Conservation (phyloP, 495 filamentous ascomycete species). For the Apiosordaria backusii region DNA sequence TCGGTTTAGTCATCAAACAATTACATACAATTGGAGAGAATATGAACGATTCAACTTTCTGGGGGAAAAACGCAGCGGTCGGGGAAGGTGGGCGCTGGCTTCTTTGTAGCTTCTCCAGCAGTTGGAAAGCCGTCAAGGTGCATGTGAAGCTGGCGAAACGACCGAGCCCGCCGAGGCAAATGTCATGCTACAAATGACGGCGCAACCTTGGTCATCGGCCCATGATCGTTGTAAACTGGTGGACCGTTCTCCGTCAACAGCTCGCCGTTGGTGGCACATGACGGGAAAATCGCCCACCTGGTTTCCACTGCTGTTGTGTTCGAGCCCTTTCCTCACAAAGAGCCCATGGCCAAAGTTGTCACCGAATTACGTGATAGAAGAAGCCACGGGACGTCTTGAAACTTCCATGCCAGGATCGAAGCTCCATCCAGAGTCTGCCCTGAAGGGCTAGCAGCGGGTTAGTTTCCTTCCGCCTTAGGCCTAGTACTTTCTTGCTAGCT, state of each 20-base stretch:
- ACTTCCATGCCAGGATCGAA: not conserved
- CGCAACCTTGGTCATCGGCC: conserved; percentile 2
- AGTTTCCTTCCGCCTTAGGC: not conserved
- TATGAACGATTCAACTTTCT: not conserved
- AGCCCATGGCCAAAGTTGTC: not conserved
- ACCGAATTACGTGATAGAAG: not conserved
- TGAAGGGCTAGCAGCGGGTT: not conserved
- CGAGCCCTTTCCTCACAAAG: not conserved
- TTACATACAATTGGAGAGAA: not conserved
- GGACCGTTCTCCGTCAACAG: conserved; percentile 3
- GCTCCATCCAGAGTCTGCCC: not conserved
- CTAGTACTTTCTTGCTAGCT: not conserved
- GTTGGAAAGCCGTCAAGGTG: conserved; percentile 3
- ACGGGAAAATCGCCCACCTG: not conserved
- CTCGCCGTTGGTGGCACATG: not conserved
- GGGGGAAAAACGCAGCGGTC: not conserved
- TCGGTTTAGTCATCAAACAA: too few relatives aligned
- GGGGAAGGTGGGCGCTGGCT: not conserved
- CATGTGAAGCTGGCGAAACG: conserved; percentile 26
- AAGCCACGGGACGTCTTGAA: not conserved
- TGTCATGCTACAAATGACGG: not conserved
- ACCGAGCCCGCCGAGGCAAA: conserved; percentile 26
- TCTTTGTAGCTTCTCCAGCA: too few relatives aligned
- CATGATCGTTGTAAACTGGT: conserved; percentile 3
- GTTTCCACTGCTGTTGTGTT: not conserved